Conservation (phyloP, 2,329 filamentous ascomycete genomes). For the Colletotrichum sp. region DNA sequence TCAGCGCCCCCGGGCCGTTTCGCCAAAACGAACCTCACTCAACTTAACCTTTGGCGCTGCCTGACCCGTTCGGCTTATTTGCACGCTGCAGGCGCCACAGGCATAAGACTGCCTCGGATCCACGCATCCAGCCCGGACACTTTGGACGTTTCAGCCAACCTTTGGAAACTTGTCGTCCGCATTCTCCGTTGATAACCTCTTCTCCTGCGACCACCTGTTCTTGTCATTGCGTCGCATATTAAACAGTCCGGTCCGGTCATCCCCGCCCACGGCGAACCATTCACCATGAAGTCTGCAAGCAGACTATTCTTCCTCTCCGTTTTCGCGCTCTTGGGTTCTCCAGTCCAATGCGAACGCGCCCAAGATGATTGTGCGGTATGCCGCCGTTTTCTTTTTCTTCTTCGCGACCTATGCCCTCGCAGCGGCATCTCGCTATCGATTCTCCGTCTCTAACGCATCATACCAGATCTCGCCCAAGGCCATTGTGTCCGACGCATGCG, state of each 20-base stretch:
- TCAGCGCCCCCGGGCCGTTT: slow-evolving; percentile 9
- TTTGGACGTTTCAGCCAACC: slow-evolving; percentile 11
- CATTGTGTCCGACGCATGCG: slow-evolving; percentile 93
- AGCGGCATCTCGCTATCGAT: slow-evolving; percentile 23
- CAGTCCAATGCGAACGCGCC: slow-evolving; percentile 48
- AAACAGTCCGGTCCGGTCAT: background rate
- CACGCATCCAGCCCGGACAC: background rate
- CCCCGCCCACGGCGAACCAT: background rate
- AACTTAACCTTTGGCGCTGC: background rate
- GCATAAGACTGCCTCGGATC: background rate
- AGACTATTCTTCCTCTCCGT: slow-evolving; percentile 61
- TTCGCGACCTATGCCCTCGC: slow-evolving; percentile 19
- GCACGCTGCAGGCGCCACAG: background rate
- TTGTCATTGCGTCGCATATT: background rate
- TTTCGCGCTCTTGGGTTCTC: slow-evolving; percentile 59
- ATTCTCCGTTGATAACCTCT: background rate
- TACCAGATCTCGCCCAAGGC: slow-evolving; percentile 83
- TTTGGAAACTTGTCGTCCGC: slow-evolving; percentile 16
- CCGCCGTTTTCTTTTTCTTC: slow-evolving; percentile 27
- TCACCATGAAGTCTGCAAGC: slow-evolving; percentile 56
- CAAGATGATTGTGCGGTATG: slow-evolving; percentile 61
- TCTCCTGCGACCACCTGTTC: background rate
- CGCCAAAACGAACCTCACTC: slow-evolving; percentile 10
- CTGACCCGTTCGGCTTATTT: background rate
- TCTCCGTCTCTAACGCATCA: slow-evolving; percentile 43